These are phyloP conservation scores for Exsudoporus frostii DNA, from an alignment of 768 basidiomycete species.

Conservation along the genomic window DNA sequence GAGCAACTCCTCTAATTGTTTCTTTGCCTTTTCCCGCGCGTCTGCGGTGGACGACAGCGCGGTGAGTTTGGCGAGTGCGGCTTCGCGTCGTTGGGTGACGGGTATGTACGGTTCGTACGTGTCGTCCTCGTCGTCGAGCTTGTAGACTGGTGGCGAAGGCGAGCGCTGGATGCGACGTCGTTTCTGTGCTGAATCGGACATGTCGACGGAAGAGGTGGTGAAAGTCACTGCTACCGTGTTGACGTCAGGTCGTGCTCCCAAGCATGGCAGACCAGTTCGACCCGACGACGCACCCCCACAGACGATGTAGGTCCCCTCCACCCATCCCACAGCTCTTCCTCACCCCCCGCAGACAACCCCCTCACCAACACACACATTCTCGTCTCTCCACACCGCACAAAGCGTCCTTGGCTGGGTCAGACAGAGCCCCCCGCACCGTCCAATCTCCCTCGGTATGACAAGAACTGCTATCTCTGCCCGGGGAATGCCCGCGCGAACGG, in stretches of 20 bases:
- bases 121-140: slow-evolving; percentile 58
- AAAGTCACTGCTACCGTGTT: background rate
- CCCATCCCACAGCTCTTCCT: background rate
- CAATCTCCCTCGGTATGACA: slow-evolving; percentile 62
- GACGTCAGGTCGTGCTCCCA: background rate
- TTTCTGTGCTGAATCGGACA: slow-evolving; percentile 39
- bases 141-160: slow-evolving; percentile 56
- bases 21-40: slow-evolving; percentile 43
- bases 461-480: slow-evolving; percentile 83
- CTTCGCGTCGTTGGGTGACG: slow-evolving; percentile 78
- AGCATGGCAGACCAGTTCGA: slow-evolving; percentile 44
- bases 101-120: slow-evolving; percentile 84
- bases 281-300: slow-evolving; percentile 62
- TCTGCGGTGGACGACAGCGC: slow-evolving; percentile 56
- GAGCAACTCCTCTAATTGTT: slow-evolving; percentile 54
- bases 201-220: slow-evolving; percentile 8
- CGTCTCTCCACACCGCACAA: slow-evolving; percentile 86
- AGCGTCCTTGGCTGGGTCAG: slow-evolving; percentile 90
- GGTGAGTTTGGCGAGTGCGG: slow-evolving; percentile 73
- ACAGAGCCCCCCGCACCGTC: slow-evolving; percentile 59
- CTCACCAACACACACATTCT: slow-evolving; percentile 73
- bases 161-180: slow-evolving; percentile 54
- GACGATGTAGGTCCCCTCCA: slow-evolving; percentile 51
- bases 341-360: slow-evolving; percentile 62
- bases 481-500: slow-evolving; percentile 78